Conservation (phyloP, 257 asterid species). For the Primulina huaijiensis region DNA sequence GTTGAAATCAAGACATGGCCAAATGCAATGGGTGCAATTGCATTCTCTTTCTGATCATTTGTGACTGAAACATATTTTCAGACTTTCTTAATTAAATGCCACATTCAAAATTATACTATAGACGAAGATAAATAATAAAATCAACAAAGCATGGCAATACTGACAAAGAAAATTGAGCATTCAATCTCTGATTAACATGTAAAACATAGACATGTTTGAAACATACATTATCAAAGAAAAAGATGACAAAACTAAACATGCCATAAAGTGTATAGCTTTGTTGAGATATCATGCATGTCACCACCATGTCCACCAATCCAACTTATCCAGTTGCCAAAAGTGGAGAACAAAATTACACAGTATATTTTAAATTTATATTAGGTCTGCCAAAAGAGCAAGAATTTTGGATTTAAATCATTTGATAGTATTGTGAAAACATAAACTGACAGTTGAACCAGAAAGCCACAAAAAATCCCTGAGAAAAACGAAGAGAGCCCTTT, state of each 20-base stretch:
- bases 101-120: slow-evolving; percentile 2
- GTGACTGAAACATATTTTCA: slow-evolving; percentile 1
- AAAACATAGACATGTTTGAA: background rate
- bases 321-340: too few species aligned
- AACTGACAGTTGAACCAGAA: too few species aligned
- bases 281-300: too few species aligned
- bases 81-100: slow-evolving; percentile 3
- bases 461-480: too few species aligned
- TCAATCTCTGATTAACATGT: background rate
- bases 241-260: background rate
- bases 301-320: too few species aligned
- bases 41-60: slow-evolving; percentile 10
- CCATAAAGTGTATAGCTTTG: too few species aligned
- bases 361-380: too few species aligned
- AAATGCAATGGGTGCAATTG: background rate
- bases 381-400: too few species aligned
- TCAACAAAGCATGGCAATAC: background rate
- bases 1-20: background rate
- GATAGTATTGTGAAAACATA: too few species aligned
- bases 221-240: background rate
- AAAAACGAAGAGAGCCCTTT: too few species aligned
- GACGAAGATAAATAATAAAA: background rate
- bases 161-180: background rate
- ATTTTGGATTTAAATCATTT: too few species aligned
- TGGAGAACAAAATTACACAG: too few species aligned